These are phyloP conservation scores for Lactarius trivialis DNA, from an alignment of 768 basidiomycete genomes.

Conservation along the genomic window DNA sequence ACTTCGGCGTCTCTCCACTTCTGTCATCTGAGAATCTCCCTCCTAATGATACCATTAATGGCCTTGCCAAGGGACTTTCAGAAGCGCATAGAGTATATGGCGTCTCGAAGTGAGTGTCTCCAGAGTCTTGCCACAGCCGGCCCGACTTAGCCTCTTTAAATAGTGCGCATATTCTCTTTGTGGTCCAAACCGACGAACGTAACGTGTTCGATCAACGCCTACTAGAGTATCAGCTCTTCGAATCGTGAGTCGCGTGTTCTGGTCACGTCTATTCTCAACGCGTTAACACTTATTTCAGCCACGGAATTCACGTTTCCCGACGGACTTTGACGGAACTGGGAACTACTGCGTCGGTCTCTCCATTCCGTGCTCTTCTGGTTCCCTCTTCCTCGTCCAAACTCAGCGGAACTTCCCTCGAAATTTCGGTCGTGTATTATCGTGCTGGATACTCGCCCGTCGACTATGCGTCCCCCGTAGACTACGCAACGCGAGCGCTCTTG, in stretches of 20 bases:
- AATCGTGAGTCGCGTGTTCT: conserved; percentile 46
- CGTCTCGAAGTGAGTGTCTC: conserved; percentile 39
- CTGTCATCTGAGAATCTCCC: conserved; percentile 59
- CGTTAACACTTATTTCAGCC: conserved; percentile 35
- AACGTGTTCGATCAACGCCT: conserved; percentile 93
- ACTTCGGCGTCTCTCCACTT: conserved; percentile 52
- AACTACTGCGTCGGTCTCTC: conserved; percentile 39
- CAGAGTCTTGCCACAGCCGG: background rate
- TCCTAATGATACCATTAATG: conserved; percentile 59
- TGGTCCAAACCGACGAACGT: conserved; percentile 82
- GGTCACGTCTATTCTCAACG: background rate
- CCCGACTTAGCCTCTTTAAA: background rate
- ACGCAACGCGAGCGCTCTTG: conserved; percentile 66
- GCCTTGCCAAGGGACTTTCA: conserved; percentile 70
- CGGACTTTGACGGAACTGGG: conserved; percentile 70
- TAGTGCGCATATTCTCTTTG: conserved; percentile 68
- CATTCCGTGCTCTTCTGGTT: conserved; percentile 40
- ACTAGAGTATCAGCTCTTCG: conserved; percentile 81
- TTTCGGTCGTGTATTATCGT: conserved; percentile 88
- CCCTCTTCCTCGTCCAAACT: conserved; percentile 28
- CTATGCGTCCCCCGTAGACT: conserved; percentile 60
- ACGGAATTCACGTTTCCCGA: conserved; percentile 67
- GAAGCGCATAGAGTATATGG: conserved; percentile 74
- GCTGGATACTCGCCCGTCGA: conserved; percentile 83
- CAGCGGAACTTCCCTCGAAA: conserved; percentile 43